Evolutionary conservation across 352 stramenopile species (phyloP).

Genomic region (Phytophthora ohioensis): DNA sequence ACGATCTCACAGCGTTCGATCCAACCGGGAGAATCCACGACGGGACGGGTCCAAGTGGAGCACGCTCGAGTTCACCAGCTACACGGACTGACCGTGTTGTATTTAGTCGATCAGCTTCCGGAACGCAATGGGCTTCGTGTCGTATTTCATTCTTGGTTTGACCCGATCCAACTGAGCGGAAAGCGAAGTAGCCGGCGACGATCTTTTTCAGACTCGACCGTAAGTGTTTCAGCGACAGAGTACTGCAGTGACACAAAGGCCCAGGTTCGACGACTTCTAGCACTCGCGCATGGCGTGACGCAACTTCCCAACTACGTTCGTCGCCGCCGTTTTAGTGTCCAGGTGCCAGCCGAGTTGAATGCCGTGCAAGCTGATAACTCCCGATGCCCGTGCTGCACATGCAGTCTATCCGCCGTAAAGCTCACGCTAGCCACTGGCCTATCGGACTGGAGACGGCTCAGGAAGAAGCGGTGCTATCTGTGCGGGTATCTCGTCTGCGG

Average conservation of each 20-base stretch:
- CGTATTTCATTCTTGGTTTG: slow-evolving; percentile 40
- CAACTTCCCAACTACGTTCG: slow-evolving; percentile 45
- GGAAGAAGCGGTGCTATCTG: slow-evolving; percentile 39
- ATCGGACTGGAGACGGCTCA: neutral
- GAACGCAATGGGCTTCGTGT: slow-evolving; percentile 30
- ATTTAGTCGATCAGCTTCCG: slow-evolving; percentile 36
- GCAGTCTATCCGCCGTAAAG: slow-evolving; percentile 38
- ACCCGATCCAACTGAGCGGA: neutral
- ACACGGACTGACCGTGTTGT: slow-evolving; percentile 34
- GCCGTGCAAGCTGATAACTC: slow-evolving; percentile 27
- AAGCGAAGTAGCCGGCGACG: neutral
- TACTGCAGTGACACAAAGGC: slow-evolving; percentile 9
- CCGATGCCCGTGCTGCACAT: slow-evolving; percentile 53
- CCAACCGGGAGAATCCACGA: slow-evolving; percentile 3
- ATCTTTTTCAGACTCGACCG: neutral
- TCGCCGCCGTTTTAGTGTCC: slow-evolving; percentile 43
- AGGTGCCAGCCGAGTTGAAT: slow-evolving; percentile 33
- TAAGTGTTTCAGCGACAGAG: neutral
- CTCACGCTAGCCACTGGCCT: slow-evolving; percentile 3
- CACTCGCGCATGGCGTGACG: slow-evolving; percentile 31
- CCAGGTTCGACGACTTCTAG: slow-evolving; percentile 24
- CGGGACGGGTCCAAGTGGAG: slow-evolving; percentile 11
- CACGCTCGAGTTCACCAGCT: slow-evolving; percentile 40
- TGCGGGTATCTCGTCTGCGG: slow-evolving; percentile 40
- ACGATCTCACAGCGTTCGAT: slow-evolving; percentile 33